Percentiles rank a stretch among this genome's conserved stretches.
These are phyloP conservation scores for Linnemannia zychae DNA, from an alignment of 192 early-diverging fungal species.

Conservation along the genomic window DNA sequence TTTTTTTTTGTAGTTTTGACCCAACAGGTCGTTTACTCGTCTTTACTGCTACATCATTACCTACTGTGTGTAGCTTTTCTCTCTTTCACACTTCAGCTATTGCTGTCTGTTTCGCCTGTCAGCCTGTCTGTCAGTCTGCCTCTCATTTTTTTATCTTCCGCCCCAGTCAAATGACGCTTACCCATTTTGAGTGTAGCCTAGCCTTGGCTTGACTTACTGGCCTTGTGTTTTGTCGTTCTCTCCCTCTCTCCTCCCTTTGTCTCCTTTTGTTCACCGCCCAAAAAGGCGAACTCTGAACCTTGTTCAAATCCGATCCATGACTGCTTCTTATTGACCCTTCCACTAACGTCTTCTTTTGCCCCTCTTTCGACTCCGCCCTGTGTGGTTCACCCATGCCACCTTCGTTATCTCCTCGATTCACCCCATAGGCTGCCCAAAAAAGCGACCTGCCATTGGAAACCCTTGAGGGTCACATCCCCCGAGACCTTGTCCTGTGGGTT, in stretches of 20 bases:
- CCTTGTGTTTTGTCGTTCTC: not conserved
- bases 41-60: not conserved
- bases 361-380: not conserved
- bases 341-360: not conserved
- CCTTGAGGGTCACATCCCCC: slow-evolving; percentile 70
- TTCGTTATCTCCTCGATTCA: not conserved
- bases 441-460: slow-evolving; percentile 59
- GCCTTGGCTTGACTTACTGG: not conserved
- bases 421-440: slow-evolving; percentile 63
- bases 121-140: not conserved
- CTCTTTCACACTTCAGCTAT: too few relatives aligned
- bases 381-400: not conserved
- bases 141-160: not conserved
- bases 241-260: not conserved
- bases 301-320: not conserved
- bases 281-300: slow-evolving; percentile 1
- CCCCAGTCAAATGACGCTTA: slow-evolving; percentile 8
- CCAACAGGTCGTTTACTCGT: not conserved
- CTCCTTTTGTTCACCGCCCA: not conserved
- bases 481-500: slow-evolving; percentile 80
- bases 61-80: not conserved
- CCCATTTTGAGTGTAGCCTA: not conserved
- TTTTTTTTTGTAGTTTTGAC: too few relatives aligned
- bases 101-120: not conserved
- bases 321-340: not conserved